Base-by-base conservation (phyloP, 1,284 basidiomycete genomes). In the Macrocybe sp. region DNA sequence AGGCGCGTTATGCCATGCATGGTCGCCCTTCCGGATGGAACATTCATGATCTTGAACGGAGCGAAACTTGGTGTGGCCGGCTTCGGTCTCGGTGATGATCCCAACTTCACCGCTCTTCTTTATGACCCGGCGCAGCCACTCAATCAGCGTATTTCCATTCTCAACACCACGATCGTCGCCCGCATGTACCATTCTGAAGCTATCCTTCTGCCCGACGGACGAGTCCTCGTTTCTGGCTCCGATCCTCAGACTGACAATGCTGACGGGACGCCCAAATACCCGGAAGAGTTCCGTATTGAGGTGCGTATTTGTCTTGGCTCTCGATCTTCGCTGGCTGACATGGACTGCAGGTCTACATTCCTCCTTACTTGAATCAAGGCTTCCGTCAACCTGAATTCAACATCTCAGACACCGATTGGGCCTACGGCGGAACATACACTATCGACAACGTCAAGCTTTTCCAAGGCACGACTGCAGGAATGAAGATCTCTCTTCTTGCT, bases 151-250 rank as follows among this genome's bases (percentile, higher is more conserved):
- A 70, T 83, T 55, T 81, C 86, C 51, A 76, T 86, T 67, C 71
- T 84, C 53, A 68, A 74, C 62, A 75, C 63, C n/a, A 90, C 87
- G 10, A 85, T 81, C 48, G 83, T 91, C 36, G 81, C 89, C 8
- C 81, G 92, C 14, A 59, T 94, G 59, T 94, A 94, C 58, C 91
- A 94, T 60, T 87, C 84, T 0, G 86, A 88, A 60, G 81, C 83
- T 46, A 74, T 70, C 12, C 73, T 88, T 6, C 73, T 87, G 32
- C 78, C 79, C 3, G 83, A 87, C 54, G 86, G 83, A 8, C 77
- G 82, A 7, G 74, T 90, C 14, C 69, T 88, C 44, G 69, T 91
- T 37, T 85, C 85, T 2, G 89, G 89, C 0, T 83, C 82, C 9
- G 89, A 89, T 58, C 83, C 85, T 1, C 67, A 82, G 60, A 79